Base-by-base conservation (phyloP, 164 flowering plant genomes). In the Umbellularia californica region DNA sequence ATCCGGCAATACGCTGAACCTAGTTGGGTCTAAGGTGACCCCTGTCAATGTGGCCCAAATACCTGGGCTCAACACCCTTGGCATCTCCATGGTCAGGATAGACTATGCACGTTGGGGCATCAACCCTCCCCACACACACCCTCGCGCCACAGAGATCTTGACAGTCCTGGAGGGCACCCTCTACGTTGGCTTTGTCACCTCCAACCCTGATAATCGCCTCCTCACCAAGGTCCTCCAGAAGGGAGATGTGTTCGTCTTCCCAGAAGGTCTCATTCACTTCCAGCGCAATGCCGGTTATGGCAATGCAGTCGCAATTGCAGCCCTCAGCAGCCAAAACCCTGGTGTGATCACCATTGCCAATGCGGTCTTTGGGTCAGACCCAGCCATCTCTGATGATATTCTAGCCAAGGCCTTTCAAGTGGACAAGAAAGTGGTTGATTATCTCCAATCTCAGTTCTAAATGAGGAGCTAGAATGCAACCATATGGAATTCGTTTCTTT, bases 191-290 rank as follows among this genome's bases (percentile, higher is more conserved):
- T 55, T 55, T 55, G 60, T 55, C 60, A 55, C 60, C 60, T 55
- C 60, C 3, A 55, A 55, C 60, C 60, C 47, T 0, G 4, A 13
- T 19, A 55, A 55, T 19, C 60, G 60, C 5, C 60, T 55, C 60
- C 15, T 55, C 60, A 55, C 60, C 1, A 55, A 55, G 60, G 60
- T 55, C 17, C 58, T 70, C 28, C 2, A 70, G 0, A 70, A 70
- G 72, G 72, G 72, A 0, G 72, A 70, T 50, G 72, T 70, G 30
- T 70, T 70, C 22, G 72, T 70, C 28, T 70, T 70, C 60, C 72
- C 72, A 47, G 27, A 70, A n/a, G 72, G 72, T 13, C 24, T 70
- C 58, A 19, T 70, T 25, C 72, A 70, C 60, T 70, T 70, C 28
- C 60, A 55, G 17, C 60, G 60, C 17, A 55, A 55, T 55, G 17